These are phyloP conservation scores for Kwoniella mangroviensis DNA, from an alignment of 768 basidiomycete species.

Conservation along the genomic window DNA sequence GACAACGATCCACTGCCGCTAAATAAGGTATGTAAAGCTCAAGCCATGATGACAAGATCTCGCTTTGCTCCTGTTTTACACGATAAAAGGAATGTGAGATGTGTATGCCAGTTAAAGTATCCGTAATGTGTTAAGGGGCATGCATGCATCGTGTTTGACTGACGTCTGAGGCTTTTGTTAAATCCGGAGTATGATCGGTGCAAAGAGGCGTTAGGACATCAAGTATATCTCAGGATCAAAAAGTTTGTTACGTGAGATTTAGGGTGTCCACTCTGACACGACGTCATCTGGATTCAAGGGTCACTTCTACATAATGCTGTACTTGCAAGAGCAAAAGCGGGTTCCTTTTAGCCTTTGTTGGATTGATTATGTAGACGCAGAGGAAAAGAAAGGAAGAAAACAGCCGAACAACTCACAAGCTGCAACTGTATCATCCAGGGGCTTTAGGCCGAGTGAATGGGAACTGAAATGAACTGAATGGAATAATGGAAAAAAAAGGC, in stretches of 20 bases:
- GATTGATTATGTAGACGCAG: neutral
- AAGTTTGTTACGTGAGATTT: constrained; percentile 1
- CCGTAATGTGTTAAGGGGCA: neutral
- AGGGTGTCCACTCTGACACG: neutral
- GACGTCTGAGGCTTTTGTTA: constrained; percentile 10
- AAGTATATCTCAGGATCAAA: neutral
- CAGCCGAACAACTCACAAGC: neutral
- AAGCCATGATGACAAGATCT: neutral
- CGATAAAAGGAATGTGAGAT: neutral
- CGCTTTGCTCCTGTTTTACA: too few relatives aligned
- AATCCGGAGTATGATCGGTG: constrained; percentile 10
- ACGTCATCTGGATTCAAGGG: constrained; percentile 2
- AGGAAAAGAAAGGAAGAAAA: constrained; percentile 1
- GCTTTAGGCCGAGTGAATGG: too few relatives aligned
- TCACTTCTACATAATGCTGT: neutral
- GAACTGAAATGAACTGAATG: constrained; percentile 1
- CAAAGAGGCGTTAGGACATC: neutral
- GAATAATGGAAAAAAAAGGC: neutral
- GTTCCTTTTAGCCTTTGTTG: constrained; percentile 5
- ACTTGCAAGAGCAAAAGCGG: neutral
- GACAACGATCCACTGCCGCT: neutral
- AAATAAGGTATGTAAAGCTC: neutral
- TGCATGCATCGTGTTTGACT: neutral
- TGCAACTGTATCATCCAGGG: neutral
- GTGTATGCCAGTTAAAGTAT: neutral